Percentiles rank a stretch among this genome's conserved stretches.
Conservation (phyloP, 2,329 filamentous ascomycete genomes). For the Dryadomyces sulphureus region DNA sequence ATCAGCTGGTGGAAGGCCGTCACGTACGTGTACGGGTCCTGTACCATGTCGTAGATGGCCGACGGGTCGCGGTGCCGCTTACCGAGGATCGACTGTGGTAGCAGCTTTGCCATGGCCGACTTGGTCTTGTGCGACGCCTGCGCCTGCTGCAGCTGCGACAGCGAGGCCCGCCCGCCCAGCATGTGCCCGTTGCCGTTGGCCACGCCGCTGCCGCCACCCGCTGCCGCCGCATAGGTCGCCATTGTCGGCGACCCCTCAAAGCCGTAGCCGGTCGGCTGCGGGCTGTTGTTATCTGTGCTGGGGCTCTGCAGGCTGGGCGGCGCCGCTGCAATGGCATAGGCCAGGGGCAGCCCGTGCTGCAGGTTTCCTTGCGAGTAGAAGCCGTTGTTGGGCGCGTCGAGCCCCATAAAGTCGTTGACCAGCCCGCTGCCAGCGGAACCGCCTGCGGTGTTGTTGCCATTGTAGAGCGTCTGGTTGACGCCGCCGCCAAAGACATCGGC, state of each 20-base stretch:
- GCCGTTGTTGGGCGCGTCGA: slow-evolving; percentile 32
- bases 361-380: slow-evolving; percentile 42
- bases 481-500: slow-evolving; percentile 37
- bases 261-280: slow-evolving; percentile 34
- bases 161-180: slow-evolving; percentile 3
- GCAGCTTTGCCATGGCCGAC: slow-evolving; percentile 23
- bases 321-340: slow-evolving; percentile 48
- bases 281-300: slow-evolving; percentile 49
- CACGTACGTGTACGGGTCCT: slow-evolving; percentile 83
- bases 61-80: slow-evolving; percentile 60
- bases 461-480: slow-evolving; percentile 31
- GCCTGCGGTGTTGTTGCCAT: slow-evolving; percentile 19
- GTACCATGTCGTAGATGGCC: slow-evolving; percentile 76
- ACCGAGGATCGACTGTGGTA: slow-evolving; percentile 35
- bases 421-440: slow-evolving; percentile 18
- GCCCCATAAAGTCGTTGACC: slow-evolving; percentile 35
- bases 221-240: slow-evolving; percentile 16
- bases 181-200: slow-evolving; percentile 3
- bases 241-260: slow-evolving; percentile 41
- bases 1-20: slow-evolving; percentile 81
- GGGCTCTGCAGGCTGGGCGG: slow-evolving; percentile 49
- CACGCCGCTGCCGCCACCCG: background rate
- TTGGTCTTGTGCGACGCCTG: slow-evolving; percentile 24
- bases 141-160: slow-evolving; percentile 5
- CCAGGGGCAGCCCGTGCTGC: slow-evolving; percentile 48